Conservation (phyloP, 495 filamentous ascomycete genomes). For the Glonium stellatum region DNA sequence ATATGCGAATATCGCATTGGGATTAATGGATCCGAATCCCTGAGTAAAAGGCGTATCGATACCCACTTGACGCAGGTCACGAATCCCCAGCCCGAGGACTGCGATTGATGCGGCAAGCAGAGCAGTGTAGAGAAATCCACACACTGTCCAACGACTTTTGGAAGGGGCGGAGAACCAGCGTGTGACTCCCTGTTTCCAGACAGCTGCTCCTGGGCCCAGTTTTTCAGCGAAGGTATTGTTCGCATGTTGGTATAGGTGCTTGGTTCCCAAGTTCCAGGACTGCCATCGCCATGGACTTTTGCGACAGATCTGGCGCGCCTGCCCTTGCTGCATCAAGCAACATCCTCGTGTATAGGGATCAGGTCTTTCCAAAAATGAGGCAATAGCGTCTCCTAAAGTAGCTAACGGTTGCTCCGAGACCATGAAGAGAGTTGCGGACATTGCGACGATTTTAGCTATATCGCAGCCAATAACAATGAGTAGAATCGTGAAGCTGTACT, state of each 20-base stretch:
- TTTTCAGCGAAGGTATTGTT: no score
- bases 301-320: neutral
- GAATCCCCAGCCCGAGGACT: no score
- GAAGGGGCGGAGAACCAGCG: no score
- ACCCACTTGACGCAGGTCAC: no score
- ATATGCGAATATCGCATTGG: no score
- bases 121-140: no score
- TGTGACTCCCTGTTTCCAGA: no score
- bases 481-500: slow-evolving; percentile 5
- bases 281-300: neutral
- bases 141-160: no score
- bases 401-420: neutral
- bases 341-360: neutral
- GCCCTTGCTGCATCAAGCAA: neutral
- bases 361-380: slow-evolving; percentile 10
- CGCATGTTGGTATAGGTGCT: neutral
- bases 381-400: slow-evolving; percentile 15
- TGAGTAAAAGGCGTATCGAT: no score
- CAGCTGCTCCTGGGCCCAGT: no score
- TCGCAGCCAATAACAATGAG: slow-evolving; percentile 13
- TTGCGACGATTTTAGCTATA: slow-evolving; percentile 3
- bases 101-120: no score
- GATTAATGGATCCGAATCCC: no score
- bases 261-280: slow-evolving; percentile 1
- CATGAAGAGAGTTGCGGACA: neutral